Percentiles rank a stretch among this genome's conserved stretches.
These are phyloP conservation scores for Yamadazyma kitorensis DNA, from an alignment of 805 yeast genomes.

Conservation along the genomic window DNA sequence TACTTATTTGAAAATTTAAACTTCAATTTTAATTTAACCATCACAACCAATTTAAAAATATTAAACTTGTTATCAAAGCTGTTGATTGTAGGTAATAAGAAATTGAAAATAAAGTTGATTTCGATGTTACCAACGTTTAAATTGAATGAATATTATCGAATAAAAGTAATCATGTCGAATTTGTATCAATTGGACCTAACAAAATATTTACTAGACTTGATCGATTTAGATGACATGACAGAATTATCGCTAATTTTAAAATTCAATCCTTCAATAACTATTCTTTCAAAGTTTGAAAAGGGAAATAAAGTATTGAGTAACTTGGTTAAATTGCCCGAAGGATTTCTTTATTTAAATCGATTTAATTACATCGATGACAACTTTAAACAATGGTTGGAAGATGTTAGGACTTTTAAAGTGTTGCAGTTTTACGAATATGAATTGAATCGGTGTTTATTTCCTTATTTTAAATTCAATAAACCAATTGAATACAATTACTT, in stretches of 20 bases:
- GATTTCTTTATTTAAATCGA: conserved; percentile 62
- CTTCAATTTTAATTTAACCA: conserved; percentile 18
- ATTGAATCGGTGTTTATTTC: conserved; percentile 22
- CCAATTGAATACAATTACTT: conserved; percentile 31
- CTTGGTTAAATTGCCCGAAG: conserved; percentile 62
- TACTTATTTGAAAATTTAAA: conserved; percentile 61
- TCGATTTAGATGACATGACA: conserved; percentile 1
- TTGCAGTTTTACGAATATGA: conserved; percentile 46
- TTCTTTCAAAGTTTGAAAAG: conserved; percentile 19
- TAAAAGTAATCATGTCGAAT: conserved; percentile 8
- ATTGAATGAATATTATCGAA: conserved; percentile 2
- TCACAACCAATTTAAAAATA: conserved; percentile 1
- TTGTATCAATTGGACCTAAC: conserved; percentile 9
- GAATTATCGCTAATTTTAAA: conserved; percentile 21
- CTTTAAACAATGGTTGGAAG: conserved; percentile 63
- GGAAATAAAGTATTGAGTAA: conserved; percentile 54
- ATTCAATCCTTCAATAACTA: conserved; percentile 52
- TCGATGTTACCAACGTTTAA: conserved; percentile 3
- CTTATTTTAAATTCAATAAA: conserved; percentile 17
- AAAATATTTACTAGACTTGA: conserved; percentile 2
- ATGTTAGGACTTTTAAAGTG: conserved; percentile 41
- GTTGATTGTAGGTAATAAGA: conserved; percentile 56
- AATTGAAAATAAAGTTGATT: conserved; percentile 39
- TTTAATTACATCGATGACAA: conserved; percentile 62
- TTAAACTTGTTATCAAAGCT: conserved; percentile 53